Percentiles rank a stretch among this genome's conserved stretches.
Conservation (phyloP, 768 basidiomycete genomes). For the Collybiopsis confluens region DNA sequence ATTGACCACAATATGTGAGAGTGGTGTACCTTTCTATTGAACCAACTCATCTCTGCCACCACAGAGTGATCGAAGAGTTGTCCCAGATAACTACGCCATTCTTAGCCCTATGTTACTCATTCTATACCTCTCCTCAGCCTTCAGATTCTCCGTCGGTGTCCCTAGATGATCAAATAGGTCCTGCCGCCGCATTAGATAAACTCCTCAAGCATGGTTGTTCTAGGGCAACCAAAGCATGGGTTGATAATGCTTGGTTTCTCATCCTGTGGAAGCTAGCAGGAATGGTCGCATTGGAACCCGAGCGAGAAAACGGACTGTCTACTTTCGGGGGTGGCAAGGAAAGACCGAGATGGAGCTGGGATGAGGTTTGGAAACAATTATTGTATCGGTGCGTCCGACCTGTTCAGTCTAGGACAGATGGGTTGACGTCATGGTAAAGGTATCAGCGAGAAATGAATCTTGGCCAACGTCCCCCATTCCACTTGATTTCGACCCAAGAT, state of each 20-base stretch:
- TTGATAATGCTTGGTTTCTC: constrained; percentile 86
- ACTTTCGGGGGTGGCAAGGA: not conserved
- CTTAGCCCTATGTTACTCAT: constrained; percentile 56
- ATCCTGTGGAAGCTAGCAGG: constrained; percentile 95
- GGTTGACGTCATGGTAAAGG: constrained; percentile 33
- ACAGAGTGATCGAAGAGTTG: constrained; percentile 49
- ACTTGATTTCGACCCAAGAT: constrained; percentile 80
- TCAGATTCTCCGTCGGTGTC: constrained; percentile 12
- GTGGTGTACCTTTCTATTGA: not conserved
- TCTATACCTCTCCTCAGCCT: constrained; percentile 38
- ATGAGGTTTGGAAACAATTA: constrained; percentile 77
- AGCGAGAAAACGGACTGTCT: constrained; percentile 30
- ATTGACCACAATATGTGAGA: constrained; percentile 51
- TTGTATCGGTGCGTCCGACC: constrained; percentile 64
- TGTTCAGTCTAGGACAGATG: not conserved
- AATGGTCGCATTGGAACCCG: constrained; percentile 72
- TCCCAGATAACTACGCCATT: constrained; percentile 45
- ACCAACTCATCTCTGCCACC: constrained; percentile 1
- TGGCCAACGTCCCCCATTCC: constrained; percentile 76
- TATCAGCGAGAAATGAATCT: constrained; percentile 85
- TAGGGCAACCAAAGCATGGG: constrained; percentile 75
- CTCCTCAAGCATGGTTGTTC: constrained; percentile 56
- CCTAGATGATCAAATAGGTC: constrained; percentile 11
- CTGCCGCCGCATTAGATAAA: constrained; percentile 53
- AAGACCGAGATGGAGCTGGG: constrained; percentile 71